Conservation (phyloP, 805 yeast genomes). For the Metschnikowia kunwiensis region DNA sequence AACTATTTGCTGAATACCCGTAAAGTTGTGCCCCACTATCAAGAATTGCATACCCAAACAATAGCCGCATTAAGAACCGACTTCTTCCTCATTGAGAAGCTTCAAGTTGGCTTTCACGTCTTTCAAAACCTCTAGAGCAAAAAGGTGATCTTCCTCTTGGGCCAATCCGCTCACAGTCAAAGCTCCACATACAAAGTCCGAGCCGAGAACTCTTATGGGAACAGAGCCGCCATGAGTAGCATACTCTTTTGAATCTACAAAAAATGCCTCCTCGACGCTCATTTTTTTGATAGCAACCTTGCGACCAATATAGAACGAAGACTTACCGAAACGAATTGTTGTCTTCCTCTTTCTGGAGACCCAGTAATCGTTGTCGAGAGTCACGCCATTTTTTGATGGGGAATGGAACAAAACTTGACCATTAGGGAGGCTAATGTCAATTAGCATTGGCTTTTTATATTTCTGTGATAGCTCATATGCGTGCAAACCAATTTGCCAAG, state of each 20-base stretch:
- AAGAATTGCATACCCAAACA: too few relatives aligned
- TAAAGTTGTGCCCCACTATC: too few relatives aligned
- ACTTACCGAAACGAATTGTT: slow-evolving; percentile 45
- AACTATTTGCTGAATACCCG: too few relatives aligned
- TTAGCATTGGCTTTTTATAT: slow-evolving; percentile 37
- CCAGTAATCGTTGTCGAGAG: slow-evolving; percentile 55
- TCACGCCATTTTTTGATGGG: slow-evolving; percentile 34
- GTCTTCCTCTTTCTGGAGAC: slow-evolving; percentile 48
- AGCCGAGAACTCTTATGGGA: slow-evolving; percentile 41
- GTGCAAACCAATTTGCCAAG: slow-evolving; percentile 45
- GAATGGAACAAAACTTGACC: slow-evolving; percentile 50
- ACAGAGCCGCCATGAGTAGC: slow-evolving; percentile 58
- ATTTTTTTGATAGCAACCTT: slow-evolving; percentile 31
- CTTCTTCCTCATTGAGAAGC: too few relatives aligned
- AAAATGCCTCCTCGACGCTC: slow-evolving; percentile 37
- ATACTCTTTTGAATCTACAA: slow-evolving; percentile 41
- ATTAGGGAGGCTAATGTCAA: slow-evolving; percentile 45
- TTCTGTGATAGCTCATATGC: slow-evolving; percentile 36
- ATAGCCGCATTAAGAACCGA: too few relatives aligned
- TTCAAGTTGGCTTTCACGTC: slow-evolving; percentile 11
- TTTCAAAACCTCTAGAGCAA: slow-evolving; percentile 38
- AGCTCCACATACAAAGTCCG: slow-evolving; percentile 42
- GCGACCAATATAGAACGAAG: slow-evolving; percentile 48
- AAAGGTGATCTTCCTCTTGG: slow-evolving; percentile 52
- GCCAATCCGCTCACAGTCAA: slow-evolving; percentile 56